Percentiles rank a stretch among this genome's conserved stretches.
These are phyloP conservation scores for Suillus ampliporus DNA, from an alignment of 768 basidiomycete species.

Conservation along the genomic window DNA sequence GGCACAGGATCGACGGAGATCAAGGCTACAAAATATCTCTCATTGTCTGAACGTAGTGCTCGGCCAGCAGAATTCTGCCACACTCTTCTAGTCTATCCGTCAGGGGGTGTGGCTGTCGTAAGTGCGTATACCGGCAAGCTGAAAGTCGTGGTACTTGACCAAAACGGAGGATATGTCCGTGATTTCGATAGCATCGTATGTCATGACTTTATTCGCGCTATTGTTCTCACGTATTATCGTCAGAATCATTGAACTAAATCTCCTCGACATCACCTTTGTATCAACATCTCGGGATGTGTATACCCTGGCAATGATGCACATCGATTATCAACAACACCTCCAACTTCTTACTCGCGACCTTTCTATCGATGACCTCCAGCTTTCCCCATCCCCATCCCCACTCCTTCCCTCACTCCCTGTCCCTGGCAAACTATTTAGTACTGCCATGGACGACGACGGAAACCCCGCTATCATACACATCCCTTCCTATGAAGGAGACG, in stretches of 20 bases:
- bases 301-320: constrained; percentile 68
- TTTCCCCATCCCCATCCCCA: constrained; percentile 56
- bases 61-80: constrained; percentile 75
- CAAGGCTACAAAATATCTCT: constrained; percentile 47
- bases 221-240: constrained; percentile 7
- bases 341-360: constrained; percentile 69
- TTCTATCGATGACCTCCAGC: constrained; percentile 44
- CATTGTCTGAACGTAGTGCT: constrained; percentile 61
- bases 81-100: constrained; percentile 68
- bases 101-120: constrained; percentile 62
- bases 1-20: constrained; percentile 41
- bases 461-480: constrained; percentile 48
- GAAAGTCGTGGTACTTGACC: constrained; percentile 59
- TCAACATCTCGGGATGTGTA: constrained; percentile 45
- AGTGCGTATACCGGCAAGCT: constrained; percentile 75
- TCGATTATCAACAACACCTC: constrained; percentile 65
- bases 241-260: constrained; percentile 70
- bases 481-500: constrained; percentile 28
- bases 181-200: constrained; percentile 73
- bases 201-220: constrained; percentile 20
- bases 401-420: constrained; percentile 59
- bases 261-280: constrained; percentile 72
- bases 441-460: constrained; percentile 37
- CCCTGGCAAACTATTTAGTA: constrained; percentile 49
- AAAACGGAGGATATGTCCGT: constrained; percentile 55